These are phyloP conservation scores for Hyparrhenia diplandra DNA, from an alignment of 176 grass and related monocot species.

Conservation along the genomic window DNA sequence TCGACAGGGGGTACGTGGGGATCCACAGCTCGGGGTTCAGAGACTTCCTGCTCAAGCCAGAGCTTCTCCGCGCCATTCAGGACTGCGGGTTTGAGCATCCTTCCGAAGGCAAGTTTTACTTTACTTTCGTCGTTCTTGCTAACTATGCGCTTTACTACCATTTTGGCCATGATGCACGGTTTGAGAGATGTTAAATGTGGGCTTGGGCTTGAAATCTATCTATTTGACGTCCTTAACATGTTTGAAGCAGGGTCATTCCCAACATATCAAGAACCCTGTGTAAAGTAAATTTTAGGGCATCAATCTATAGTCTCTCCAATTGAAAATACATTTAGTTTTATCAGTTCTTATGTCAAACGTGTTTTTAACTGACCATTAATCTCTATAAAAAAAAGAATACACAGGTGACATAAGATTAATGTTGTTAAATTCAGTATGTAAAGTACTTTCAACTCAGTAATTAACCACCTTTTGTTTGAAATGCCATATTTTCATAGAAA, in stretches of 20 bases:
- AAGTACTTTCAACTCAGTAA: neutral
- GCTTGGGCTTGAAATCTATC: neutral
- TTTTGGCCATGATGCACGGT: neutral
- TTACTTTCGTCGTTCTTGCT: neutral
- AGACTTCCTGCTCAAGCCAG: slow-evolving; percentile 96
- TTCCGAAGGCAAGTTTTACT: slow-evolving; percentile 74
- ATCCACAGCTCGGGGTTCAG: slow-evolving; percentile 99
- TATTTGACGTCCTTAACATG: neutral
- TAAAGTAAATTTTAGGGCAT: neutral
- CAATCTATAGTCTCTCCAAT: neutral
- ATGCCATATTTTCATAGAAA: neutral
- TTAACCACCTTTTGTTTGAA: neutral
- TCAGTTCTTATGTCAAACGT: neutral
- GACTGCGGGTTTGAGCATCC: slow-evolving; percentile 99
- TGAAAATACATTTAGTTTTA: neutral
- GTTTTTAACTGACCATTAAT: neutral
- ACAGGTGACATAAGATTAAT: neutral
- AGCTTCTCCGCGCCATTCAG: slow-evolving; percentile 90
- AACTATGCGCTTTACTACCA: too few species aligned
- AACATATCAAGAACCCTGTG: neutral
- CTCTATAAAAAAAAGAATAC: neutral
- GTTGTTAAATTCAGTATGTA: neutral
- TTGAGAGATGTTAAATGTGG: neutral
- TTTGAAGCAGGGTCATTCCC: neutral
- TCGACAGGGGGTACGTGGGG: slow-evolving; percentile 84